These are phyloP conservation scores for Logfia minima DNA, from an alignment of 129 eudicot species.

Conservation along the genomic window DNA sequence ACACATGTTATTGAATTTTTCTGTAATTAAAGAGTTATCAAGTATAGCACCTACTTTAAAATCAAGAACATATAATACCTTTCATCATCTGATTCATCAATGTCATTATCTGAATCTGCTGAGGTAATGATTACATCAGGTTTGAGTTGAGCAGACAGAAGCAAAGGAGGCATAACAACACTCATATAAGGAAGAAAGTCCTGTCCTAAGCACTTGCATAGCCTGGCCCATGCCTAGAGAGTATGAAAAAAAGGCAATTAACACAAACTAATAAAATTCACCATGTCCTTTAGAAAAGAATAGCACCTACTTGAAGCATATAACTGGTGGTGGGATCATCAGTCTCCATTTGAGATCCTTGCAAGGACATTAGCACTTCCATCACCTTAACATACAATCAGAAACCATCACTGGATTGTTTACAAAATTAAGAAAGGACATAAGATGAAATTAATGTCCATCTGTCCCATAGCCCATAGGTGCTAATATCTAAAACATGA, in stretches of 20 bases:
- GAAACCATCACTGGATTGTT: constrained; percentile 3
- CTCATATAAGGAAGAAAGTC: constrained; percentile 98
- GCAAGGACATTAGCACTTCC: constrained; percentile 98
- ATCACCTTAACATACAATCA: constrained; percentile 60
- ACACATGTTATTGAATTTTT: too few species aligned
- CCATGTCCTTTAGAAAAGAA: constrained; percentile 12
- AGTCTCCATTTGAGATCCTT: constrained; percentile 96
- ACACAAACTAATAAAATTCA: neutral
- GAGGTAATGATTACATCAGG: constrained; percentile 98
- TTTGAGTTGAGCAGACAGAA: constrained; percentile 96
- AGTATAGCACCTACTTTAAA: neutral
- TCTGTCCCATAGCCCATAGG: neutral
- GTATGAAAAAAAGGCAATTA: constrained; percentile 2
- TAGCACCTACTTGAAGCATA: constrained; percentile 85
- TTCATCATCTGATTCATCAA: constrained; percentile 98
- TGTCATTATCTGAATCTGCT: constrained; percentile 89
- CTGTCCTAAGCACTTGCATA: constrained; percentile 99
- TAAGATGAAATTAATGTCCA: neutral
- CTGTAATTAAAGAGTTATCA: neutral
- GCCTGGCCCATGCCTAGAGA: constrained; percentile 96
- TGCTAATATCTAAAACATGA: neutral
- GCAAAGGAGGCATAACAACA: constrained; percentile 97
- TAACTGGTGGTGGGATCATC: constrained; percentile 99
- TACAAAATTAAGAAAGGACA: neutral
- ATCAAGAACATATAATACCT: constrained; percentile 44